Evolutionary conservation across 2,329 filamentous ascomycete species (phyloP).

Genomic region (Colletotrichum neosansevieriae): DNA sequence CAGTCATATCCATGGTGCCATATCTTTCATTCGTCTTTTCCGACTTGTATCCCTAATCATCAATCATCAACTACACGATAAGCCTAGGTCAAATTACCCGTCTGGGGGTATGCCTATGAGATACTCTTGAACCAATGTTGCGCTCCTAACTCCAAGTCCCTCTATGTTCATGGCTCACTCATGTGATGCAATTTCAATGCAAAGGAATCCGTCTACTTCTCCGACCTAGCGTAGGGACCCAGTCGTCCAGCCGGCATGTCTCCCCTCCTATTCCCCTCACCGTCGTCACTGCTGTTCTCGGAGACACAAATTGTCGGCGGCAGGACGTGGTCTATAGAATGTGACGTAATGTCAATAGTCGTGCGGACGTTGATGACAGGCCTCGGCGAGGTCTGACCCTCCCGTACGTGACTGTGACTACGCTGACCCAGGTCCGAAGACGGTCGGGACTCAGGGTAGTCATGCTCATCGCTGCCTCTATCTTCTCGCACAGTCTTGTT

Average conservation of each 20-base stretch:
- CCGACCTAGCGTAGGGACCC: not conserved
- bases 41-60: not conserved
- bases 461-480: not conserved
- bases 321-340: slow-evolving; percentile 1
- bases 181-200: not conserved
- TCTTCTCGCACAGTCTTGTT: slow-evolving; percentile 27
- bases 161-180: not conserved
- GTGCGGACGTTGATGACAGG: slow-evolving; percentile 38
- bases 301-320: slow-evolving; percentile 17
- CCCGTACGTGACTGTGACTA: not conserved
- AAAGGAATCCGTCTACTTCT: not conserved
- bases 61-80: not conserved
- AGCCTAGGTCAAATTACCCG: slow-evolving; percentile 1
- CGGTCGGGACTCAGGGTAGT: slow-evolving; percentile 27
- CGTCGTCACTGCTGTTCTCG: not conserved
- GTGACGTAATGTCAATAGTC: slow-evolving; percentile 33
- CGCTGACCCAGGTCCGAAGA: slow-evolving; percentile 35
- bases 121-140: not conserved
- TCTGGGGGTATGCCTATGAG: not conserved
- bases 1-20: no score
- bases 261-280: not conserved
- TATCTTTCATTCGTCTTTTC: no score
- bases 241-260: not conserved
- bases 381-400: slow-evolving; percentile 1
- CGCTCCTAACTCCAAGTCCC: not conserved